phyloP scores from a whole-genome alignment of 257 asterid genomes.

The Penstemon davidsonii region DNA sequence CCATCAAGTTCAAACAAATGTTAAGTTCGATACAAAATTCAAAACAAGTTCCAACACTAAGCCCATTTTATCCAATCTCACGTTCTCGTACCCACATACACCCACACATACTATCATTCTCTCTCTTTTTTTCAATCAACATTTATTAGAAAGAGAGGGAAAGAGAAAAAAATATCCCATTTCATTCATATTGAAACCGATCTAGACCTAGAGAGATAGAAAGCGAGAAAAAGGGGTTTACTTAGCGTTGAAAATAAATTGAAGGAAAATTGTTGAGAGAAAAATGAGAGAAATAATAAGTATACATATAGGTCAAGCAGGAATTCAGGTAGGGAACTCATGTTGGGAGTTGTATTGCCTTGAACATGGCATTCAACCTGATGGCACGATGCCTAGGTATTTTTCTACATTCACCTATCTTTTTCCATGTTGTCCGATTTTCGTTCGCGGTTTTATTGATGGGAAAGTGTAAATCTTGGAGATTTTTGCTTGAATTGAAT shows the following conservation, averaged over 20 bases:
- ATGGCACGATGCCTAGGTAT: constrained; percentile 51
- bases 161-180: constrained; percentile 16
- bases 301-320: constrained; percentile 49
- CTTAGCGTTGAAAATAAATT: neutral
- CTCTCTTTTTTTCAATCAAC: neutral
- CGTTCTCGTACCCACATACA: constrained; percentile 15
- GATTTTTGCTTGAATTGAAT: neutral
- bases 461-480: neutral
- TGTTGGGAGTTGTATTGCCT: constrained; percentile 56
- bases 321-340: constrained; percentile 49
- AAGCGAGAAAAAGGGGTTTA: constrained; percentile 18
- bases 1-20: too few relatives aligned
- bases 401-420: neutral
- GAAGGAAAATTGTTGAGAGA: neutral
- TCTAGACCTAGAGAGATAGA: constrained; percentile 2
- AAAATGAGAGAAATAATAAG: constrained; percentile 47
- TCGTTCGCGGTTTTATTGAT: neutral
- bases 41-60: constrained; percentile 33
- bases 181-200: constrained; percentile 4
- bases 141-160: constrained; percentile 2
- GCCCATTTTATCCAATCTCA: constrained; percentile 34
- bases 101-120: neutral
- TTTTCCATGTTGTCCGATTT: neutral
- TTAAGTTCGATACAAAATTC: too few relatives aligned
- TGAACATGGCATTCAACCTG: constrained; percentile 49